A percentile compares a stretch with the other conserved stretches of the same genome.
Evolutionary conservation across 148 eudicot species (phyloP).

Genomic region (Pharnaceum exiguum): DNA sequence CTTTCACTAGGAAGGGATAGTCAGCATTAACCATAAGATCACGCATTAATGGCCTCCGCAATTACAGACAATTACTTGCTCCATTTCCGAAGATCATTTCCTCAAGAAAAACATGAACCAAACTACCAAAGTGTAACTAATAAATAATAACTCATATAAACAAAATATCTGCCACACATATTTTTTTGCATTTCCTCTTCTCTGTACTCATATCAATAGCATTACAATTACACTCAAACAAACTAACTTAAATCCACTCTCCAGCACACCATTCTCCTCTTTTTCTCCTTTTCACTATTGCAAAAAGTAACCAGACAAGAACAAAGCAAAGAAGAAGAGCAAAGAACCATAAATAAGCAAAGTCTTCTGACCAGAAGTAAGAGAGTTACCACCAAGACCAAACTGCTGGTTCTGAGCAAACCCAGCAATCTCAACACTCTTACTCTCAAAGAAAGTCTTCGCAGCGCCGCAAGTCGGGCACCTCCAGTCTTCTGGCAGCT

Average conservation of each 20-base stretch:
- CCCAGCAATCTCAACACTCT: conserved; percentile 97
- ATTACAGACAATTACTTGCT: too few species aligned
- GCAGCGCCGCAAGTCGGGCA: conserved; percentile 98
- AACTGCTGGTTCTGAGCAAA: conserved; percentile 95
- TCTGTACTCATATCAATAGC: conserved; percentile 17
- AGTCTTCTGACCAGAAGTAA: conserved; percentile 89
- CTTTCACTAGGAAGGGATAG: too few species aligned
- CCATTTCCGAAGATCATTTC: too few species aligned
- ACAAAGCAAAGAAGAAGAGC: conserved; percentile 57
- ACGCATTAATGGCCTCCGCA: too few species aligned
- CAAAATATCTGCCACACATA: too few species aligned
- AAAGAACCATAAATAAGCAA: conserved; percentile 83
- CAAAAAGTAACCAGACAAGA: conserved; percentile 90
- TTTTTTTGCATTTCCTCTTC: neutral
- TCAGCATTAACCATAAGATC: too few species aligned
- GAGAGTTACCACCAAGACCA: conserved; percentile 87
- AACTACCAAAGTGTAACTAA: too few species aligned
- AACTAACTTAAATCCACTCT: neutral
- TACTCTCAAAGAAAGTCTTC: conserved; percentile 77
- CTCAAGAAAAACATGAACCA: too few species aligned
- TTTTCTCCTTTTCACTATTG: conserved; percentile 32
- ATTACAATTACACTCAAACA: neutral
- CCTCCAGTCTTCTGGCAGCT: conserved; percentile 92
- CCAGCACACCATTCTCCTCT: neutral
- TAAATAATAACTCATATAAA: neutral